These are phyloP conservation scores for Termitomyces sp. DNA, from an alignment of 768 basidiomycete genomes.

Conservation along the genomic window DNA sequence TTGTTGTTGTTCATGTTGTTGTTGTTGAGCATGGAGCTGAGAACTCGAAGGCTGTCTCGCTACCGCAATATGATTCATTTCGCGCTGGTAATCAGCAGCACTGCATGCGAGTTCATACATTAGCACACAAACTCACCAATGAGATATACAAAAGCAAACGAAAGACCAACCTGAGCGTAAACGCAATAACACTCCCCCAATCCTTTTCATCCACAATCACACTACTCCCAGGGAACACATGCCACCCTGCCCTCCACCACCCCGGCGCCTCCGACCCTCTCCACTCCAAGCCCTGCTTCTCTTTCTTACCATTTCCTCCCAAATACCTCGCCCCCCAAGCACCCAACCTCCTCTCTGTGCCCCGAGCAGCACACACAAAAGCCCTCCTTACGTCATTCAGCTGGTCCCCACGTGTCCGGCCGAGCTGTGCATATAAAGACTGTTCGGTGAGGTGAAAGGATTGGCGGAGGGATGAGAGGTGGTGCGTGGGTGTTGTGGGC, in stretches of 20 bases:
- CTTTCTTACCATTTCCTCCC: not conserved
- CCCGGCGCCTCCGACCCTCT: conserved; percentile 41
- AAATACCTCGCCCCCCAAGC: conserved; percentile 72
- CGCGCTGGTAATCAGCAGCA: conserved; percentile 56
- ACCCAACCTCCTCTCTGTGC: conserved; percentile 49
- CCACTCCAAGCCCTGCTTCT: conserved; percentile 22
- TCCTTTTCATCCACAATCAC: conserved; percentile 68
- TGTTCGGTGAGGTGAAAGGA: conserved; percentile 62
- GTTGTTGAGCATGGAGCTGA: not conserved
- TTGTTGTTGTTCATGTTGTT: conserved; percentile 1
- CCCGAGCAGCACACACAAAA: conserved; percentile 52
- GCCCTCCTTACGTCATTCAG: conserved; percentile 64
- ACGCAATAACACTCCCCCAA: conserved; percentile 79
- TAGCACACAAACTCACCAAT: too few species aligned
- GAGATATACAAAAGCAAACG: too few species aligned
- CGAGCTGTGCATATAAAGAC: conserved; percentile 53
- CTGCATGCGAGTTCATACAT: too few species aligned
- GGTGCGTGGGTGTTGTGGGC: too few species aligned
- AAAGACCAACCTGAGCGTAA: conserved; percentile 58
- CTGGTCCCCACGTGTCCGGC: conserved; percentile 34
- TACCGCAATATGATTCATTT: conserved; percentile 39
- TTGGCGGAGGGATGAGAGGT: conserved; percentile 49
- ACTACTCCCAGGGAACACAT: conserved; percentile 66
- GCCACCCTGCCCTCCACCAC: conserved; percentile 64
- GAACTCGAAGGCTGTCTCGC: conserved; percentile 16